Conservation (phyloP, 1,139 yeast genomes). For the Zygoascus hellenicus region DNA sequence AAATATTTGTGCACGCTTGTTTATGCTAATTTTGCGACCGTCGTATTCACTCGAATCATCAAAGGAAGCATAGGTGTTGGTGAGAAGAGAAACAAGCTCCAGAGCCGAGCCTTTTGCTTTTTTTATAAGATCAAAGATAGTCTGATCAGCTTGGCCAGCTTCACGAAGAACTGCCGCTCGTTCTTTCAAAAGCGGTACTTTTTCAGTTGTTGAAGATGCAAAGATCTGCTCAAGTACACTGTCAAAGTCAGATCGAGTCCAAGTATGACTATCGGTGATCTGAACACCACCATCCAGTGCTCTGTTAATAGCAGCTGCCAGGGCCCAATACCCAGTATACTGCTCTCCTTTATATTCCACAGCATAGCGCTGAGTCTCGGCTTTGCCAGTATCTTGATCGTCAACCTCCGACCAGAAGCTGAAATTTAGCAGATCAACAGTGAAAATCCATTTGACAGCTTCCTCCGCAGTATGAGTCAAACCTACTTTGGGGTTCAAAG, state of each 20-base stretch:
- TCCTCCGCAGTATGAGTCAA: conserved; percentile 1
- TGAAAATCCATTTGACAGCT: conserved; percentile 39
- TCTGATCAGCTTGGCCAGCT: conserved; percentile 29
- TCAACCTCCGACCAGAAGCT: conserved; percentile 40
- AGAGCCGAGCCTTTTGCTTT: conserved; percentile 31
- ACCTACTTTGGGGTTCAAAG: conserved; percentile 30
- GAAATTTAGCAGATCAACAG: conserved; percentile 39
- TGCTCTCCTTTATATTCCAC: conserved; percentile 31
- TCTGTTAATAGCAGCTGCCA: conserved; percentile 39
- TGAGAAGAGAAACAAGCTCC: conserved; percentile 28
- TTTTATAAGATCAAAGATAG: conserved; percentile 27
- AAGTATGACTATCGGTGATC: conserved; percentile 34
- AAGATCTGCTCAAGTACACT: conserved; percentile 29
- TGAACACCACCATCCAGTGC: conserved; percentile 38
- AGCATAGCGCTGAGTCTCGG: conserved; percentile 31
- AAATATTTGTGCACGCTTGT: conserved; percentile 40
- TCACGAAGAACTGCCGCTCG: conserved; percentile 34
- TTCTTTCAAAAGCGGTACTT: conserved; percentile 34
- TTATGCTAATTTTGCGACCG: conserved; percentile 29
- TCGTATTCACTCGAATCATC: conserved; percentile 31
- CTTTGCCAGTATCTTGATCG: conserved; percentile 30
- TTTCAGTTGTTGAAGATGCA: conserved; percentile 30
- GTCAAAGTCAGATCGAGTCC: conserved; percentile 29
- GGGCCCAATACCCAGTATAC: conserved; percentile 43
- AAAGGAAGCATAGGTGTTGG: conserved; percentile 31